Conservation (phyloP, 2,329 filamentous ascomycete genomes). For the Scedosporium apiospermum region DNA sequence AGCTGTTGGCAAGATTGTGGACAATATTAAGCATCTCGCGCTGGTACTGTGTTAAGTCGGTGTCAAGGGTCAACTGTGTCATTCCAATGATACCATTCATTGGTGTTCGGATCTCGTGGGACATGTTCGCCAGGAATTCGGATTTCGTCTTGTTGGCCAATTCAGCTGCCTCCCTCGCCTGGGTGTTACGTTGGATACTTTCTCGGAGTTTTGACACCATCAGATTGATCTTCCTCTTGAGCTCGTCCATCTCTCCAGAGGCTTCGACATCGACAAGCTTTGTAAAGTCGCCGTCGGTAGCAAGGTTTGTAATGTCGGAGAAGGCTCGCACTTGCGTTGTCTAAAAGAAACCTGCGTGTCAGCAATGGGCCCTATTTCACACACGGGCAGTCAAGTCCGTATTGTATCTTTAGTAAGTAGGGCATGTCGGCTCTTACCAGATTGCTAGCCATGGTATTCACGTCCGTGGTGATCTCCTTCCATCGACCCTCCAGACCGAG, state of each 20-base stretch:
- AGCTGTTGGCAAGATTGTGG: constrained; percentile 89
- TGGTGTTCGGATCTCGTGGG: constrained; percentile 92
- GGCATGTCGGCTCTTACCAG: constrained; percentile 31
- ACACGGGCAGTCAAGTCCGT: neutral
- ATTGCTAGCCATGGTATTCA: constrained; percentile 81
- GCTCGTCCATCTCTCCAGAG: constrained; percentile 96
- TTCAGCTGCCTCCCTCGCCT: constrained; percentile 90
- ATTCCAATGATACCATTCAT: constrained; percentile 98
- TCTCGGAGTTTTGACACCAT: constrained; percentile 96
- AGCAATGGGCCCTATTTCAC: constrained; percentile 15
- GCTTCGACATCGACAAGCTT: constrained; percentile 95
- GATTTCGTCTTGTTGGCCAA: constrained; percentile 97
- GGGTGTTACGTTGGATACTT: constrained; percentile 93
- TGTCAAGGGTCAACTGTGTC: constrained; percentile 93
- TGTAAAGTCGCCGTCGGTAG: constrained; percentile 93
- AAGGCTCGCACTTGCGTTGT: constrained; percentile 97
- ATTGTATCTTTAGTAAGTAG: neutral
- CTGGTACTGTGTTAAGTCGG: constrained; percentile 87
- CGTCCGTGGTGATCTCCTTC: constrained; percentile 97
- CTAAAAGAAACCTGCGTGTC: constrained; percentile 30
- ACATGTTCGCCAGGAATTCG: constrained; percentile 98
- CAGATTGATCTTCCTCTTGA: constrained; percentile 98
- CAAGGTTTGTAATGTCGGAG: constrained; percentile 95
- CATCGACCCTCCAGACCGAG: constrained; percentile 87
- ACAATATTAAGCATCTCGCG: constrained; percentile 98